Evolutionary conservation across 2,329 filamentous ascomycete species (phyloP).

Genomic region (Sclerotinia subarctica): DNA sequence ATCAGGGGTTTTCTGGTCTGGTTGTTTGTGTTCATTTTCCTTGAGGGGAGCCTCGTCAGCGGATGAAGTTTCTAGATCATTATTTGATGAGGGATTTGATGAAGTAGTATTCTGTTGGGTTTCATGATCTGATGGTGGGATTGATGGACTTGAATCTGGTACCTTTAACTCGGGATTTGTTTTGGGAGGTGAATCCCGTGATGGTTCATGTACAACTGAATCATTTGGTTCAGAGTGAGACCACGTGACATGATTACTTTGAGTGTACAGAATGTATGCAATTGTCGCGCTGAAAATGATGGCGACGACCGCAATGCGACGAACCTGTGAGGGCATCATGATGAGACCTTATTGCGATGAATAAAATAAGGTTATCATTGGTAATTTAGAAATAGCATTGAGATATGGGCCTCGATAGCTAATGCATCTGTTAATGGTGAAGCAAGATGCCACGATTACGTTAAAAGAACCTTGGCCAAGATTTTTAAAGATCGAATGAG

Average conservation of each 20-base stretch:
- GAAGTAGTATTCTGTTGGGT: not conserved
- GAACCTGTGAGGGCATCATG: constrained; percentile 5
- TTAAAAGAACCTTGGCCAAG: too few relatives aligned
- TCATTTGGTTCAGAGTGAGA: not conserved
- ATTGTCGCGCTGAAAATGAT: not conserved
- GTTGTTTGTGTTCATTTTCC: constrained; percentile 5
- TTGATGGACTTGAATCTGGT: not conserved
- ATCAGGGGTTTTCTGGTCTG: not conserved
- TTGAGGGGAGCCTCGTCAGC: not conserved
- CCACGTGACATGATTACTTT: constrained; percentile 5
- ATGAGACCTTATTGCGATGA: not conserved
- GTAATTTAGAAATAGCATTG: not conserved
- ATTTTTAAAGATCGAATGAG: not conserved
- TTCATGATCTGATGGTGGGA: not conserved
- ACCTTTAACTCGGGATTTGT: not conserved
- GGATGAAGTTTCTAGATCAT: not conserved
- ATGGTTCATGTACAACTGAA: not conserved
- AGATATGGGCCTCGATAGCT: not conserved
- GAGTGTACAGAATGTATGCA: not conserved
- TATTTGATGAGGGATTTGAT: not conserved
- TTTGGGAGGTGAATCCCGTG: not conserved
- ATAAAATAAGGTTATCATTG: not conserved
- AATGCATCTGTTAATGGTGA: not conserved
- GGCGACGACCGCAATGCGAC: not conserved
- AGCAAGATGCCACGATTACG: constrained; percentile 1